phyloP scores from a whole-genome alignment of 73 alveolate genomes.

The Strombidium stylifer region DNA sequence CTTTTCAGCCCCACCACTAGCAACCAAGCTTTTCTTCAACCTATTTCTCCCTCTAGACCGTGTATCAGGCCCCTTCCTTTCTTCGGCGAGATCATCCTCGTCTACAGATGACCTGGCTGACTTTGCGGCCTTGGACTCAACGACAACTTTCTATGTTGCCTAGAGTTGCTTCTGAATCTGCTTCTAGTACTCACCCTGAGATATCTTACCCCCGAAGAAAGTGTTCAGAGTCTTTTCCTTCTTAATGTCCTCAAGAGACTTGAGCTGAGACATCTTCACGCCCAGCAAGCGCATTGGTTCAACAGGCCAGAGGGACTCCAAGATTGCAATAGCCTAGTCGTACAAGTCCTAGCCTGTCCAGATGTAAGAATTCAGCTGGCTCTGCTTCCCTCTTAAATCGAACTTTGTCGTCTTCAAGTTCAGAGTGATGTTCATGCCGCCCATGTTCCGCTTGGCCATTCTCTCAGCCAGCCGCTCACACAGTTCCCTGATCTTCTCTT shows the following conservation, averaged over 20 bases:
- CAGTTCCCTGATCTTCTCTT: constrained; percentile 34
- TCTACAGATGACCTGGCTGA: too few species aligned
- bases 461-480: constrained; percentile 31
- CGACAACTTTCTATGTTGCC: too few species aligned
- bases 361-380: constrained; percentile 16
- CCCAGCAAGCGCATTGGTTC: constrained; percentile 44
- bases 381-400: background rate
- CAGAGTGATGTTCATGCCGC: constrained; percentile 20
- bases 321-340: constrained; percentile 4
- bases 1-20: too few species aligned
- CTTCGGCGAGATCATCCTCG: too few species aligned
- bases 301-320: constrained; percentile 55
- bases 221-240: constrained; percentile 9
- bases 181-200: constrained; percentile 7
- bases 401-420: constrained; percentile 14
- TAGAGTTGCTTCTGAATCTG: background rate
- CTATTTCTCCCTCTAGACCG: too few species aligned
- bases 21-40: too few species aligned
- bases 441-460: constrained; percentile 14
- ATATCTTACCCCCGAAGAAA: constrained; percentile 4
- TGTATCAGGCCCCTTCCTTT: too few species aligned
- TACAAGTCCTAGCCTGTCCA: constrained; percentile 21
- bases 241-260: constrained; percentile 16
- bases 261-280: constrained; percentile 19
- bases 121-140: too few species aligned